phyloP scores from a whole-genome alignment of 371 early-diverging fungal species.

The Dentiscutata heterogama region DNA sequence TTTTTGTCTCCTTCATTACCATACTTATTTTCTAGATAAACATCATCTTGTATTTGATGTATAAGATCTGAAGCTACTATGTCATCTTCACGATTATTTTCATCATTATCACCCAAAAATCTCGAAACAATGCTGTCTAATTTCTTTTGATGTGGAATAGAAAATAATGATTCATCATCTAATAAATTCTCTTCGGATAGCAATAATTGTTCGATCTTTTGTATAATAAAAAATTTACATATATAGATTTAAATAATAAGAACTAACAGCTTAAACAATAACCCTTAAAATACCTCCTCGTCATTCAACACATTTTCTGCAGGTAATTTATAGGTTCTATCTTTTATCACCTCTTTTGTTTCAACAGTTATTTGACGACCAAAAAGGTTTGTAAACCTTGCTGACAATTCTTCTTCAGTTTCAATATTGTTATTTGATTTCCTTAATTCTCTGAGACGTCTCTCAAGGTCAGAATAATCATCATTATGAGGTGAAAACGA shows the following conservation, averaged over 20 bases:
- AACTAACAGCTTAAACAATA: background rate
- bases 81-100: constrained; percentile 40
- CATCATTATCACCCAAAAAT: background rate
- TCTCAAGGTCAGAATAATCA: too few species aligned
- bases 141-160: background rate
- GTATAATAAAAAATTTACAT: background rate
- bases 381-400: constrained; percentile 16
- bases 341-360: background rate
- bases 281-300: background rate
- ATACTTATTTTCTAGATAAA: background rate
- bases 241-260: too few species aligned
- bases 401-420: constrained; percentile 2
- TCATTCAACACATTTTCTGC: background rate
- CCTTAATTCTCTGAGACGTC: too few species aligned
- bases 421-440: background rate
- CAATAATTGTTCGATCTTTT: background rate
- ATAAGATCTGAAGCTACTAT: constrained; percentile 24
- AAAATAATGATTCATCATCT: too few species aligned
- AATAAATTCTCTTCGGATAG: background rate
- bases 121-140: background rate
- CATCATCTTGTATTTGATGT: background rate
- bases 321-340: background rate
- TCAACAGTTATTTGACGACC: constrained; percentile 35
- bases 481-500: too few species aligned
- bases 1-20: background rate